These are phyloP conservation scores for Globisporangium echinulatum DNA, from an alignment of 352 stramenopile genomes.

Conservation along the genomic window DNA sequence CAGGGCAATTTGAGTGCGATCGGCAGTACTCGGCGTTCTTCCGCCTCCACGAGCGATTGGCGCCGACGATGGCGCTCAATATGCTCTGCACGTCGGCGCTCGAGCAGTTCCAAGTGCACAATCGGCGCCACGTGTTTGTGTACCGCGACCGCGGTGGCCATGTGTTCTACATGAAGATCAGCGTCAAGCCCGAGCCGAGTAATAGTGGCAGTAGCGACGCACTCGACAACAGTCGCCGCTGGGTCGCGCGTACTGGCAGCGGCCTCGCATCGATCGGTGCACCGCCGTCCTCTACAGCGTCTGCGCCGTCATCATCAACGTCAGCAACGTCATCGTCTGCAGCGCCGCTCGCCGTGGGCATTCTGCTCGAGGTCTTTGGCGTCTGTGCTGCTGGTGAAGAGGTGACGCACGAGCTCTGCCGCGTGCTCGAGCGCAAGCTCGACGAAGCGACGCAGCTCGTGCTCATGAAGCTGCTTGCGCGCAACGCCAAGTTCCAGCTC, in stretches of 20 bases:
- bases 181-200: conserved; percentile 30
- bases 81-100: conserved; percentile 79
- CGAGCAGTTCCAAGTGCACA: conserved; percentile 88
- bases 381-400: conserved; percentile 76
- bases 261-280: neutral
- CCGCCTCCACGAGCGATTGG: conserved; percentile 70
- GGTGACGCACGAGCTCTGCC: conserved; percentile 77
- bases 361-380: conserved; percentile 80
- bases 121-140: conserved; percentile 82
- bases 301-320: conserved; percentile 1
- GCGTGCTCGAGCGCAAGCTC: conserved; percentile 77
- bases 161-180: conserved; percentile 89
- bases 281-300: neutral
- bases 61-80: conserved; percentile 73
- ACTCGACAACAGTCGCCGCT: conserved; percentile 10
- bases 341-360: conserved; percentile 20
- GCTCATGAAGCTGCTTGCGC: conserved; percentile 80
- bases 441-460: conserved; percentile 83
- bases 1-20: conserved; percentile 81
- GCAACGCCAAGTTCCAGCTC: conserved; percentile 83
- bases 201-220: neutral
- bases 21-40: conserved; percentile 77
- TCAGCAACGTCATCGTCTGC: neutral
- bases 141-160: conserved; percentile 80
- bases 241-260: conserved; percentile 9